Percentiles rank a stretch among this genome's conserved stretches.
These are phyloP conservation scores for Fusarium pininemorale DNA, from an alignment of 2,329 filamentous ascomycete genomes.

Conservation along the genomic window DNA sequence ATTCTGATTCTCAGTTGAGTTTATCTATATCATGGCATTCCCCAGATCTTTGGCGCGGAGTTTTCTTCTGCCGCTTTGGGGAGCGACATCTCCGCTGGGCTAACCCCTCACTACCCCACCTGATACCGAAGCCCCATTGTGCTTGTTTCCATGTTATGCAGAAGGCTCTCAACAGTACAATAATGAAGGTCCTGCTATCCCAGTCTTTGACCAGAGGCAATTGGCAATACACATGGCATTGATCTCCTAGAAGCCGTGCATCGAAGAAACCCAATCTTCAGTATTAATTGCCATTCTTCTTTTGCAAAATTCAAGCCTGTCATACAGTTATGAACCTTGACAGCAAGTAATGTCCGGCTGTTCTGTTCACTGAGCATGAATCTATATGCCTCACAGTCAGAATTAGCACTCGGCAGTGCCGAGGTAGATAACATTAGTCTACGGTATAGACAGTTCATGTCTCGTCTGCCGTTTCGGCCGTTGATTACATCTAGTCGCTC, in stretches of 20 bases:
- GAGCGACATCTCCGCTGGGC: not conserved
- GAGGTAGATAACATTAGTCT: not conserved
- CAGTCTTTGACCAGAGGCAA: too few species aligned
- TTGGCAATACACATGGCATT: too few species aligned
- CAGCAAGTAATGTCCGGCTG: not conserved
- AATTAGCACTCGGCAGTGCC: not conserved
- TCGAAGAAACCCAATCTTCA: too few species aligned
- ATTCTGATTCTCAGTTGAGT: rapidly evolving
- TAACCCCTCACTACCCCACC: not conserved
- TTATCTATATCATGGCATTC: not conserved
- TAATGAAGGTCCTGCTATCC: rapidly evolving
- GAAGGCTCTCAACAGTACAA: not conserved
- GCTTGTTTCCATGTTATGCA: rapidly evolving
- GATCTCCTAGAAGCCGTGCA: too few species aligned
- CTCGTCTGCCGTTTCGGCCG: not conserved
- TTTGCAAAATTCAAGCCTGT: too few species aligned
- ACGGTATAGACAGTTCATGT: not conserved
- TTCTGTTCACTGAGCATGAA: too few species aligned
- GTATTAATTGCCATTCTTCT: too few species aligned
- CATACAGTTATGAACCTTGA: too few species aligned
- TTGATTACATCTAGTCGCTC: not conserved
- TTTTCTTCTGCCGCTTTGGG: slow-evolving; percentile 2
- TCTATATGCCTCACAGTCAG: not conserved
- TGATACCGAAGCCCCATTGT: rapidly evolving
- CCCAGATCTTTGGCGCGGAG: not conserved